Conservation (phyloP, 1,284 basidiomycete genomes). For the Rhodotorula sp. region DNA sequence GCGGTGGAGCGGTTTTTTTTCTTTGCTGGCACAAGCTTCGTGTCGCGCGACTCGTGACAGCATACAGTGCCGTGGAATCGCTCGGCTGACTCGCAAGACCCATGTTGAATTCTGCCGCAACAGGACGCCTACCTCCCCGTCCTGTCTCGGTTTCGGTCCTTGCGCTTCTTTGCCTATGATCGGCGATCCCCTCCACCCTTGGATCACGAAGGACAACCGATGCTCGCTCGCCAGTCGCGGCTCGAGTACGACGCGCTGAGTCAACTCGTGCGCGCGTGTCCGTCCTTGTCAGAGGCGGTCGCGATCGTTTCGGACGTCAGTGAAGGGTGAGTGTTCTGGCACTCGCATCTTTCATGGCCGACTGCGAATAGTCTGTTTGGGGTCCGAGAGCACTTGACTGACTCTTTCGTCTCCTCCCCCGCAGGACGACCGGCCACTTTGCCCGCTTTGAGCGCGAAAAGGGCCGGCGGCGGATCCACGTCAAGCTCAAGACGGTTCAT, state of each 20-base stretch:
- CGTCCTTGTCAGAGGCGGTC: constrained; percentile 24
- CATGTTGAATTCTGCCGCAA: too few species aligned
- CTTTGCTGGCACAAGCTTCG: too few species aligned
- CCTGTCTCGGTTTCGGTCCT: constrained; percentile 9
- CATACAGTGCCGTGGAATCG: too few species aligned
- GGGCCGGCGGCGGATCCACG: constrained; percentile 8
- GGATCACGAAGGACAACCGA: not conserved
- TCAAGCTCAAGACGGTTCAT: constrained; percentile 17
- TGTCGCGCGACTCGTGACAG: too few species aligned
- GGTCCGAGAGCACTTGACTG: too few species aligned
- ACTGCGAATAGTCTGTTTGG: too few species aligned
- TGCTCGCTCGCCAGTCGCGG: constrained; percentile 3
- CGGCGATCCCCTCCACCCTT: constrained; percentile 9
- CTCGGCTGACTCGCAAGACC: too few species aligned
- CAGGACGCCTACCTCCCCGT: constrained; percentile 29
- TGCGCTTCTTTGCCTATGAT: constrained; percentile 36
- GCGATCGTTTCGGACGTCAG: constrained; percentile 27
- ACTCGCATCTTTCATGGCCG: too few species aligned
- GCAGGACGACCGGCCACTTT: constrained; percentile 26
- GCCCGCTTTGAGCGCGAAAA: constrained; percentile 10
- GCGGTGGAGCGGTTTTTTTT: too few species aligned
- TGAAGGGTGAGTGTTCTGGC: too few species aligned
- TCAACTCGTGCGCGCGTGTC: constrained; percentile 5
- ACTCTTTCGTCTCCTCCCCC: too few species aligned
- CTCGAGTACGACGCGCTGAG: constrained; percentile 27